Conservation (phyloP, 2,329 filamentous ascomycete species). For the Microascus cirrosus region DNA sequence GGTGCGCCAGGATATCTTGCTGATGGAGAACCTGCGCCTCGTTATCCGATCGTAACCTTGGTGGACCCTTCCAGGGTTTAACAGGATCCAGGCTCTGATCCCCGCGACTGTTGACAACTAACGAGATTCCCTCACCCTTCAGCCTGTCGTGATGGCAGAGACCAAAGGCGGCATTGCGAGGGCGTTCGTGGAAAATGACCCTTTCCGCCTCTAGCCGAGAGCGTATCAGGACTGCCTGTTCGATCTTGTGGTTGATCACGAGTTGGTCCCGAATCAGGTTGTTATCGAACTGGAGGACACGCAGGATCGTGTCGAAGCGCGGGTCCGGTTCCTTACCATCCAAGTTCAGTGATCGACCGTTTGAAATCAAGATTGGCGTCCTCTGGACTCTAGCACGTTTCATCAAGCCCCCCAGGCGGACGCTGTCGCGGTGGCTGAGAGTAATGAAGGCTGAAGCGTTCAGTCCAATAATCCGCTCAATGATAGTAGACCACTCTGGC, state of each 20-base stretch:
- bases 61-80: constrained; percentile 34
- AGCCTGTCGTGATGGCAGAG: constrained; percentile 54
- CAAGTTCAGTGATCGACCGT: constrained; percentile 42
- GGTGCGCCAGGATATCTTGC: constrained; percentile 36
- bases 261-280: constrained; percentile 68
- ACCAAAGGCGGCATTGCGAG: constrained; percentile 62
- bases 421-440: constrained; percentile 62
- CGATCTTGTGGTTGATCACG: constrained; percentile 72
- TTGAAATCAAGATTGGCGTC: constrained; percentile 55
- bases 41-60: constrained; percentile 73
- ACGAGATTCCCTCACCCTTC: constrained; percentile 37
- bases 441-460: constrained; percentile 72
- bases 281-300: constrained; percentile 73
- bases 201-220: constrained; percentile 54
- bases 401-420: constrained; percentile 57
- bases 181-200: constrained; percentile 53
- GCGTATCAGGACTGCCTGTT: constrained; percentile 72
- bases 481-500: constrained; percentile 69
- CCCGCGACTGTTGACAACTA: constrained; percentile 39
- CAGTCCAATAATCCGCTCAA: constrained; percentile 67
- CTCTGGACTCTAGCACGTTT: constrained; percentile 34
- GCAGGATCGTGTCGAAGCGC: constrained; percentile 65
- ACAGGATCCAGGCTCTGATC: constrained; percentile 29
- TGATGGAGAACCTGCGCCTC: constrained; percentile 51
- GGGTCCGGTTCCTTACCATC: constrained; percentile 61